These are phyloP conservation scores for Lippia alba DNA, from an alignment of 305 asterid species.

Conservation along the genomic window DNA sequence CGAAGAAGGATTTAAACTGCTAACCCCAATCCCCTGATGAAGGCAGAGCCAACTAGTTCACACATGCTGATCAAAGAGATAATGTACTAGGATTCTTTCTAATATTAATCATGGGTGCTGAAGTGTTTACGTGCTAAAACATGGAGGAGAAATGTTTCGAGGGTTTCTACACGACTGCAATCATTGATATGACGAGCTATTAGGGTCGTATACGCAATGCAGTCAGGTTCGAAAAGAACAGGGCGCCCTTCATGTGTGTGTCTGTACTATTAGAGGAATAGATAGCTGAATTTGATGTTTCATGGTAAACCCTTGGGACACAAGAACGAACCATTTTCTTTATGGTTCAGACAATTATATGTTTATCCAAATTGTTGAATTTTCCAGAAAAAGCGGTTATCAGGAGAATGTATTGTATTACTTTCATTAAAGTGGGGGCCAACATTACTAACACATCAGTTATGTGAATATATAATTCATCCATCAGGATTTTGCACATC, in stretches of 20 bases:
- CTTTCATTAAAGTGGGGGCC: too few relatives aligned
- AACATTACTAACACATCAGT: too few relatives aligned
- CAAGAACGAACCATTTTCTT: background rate
- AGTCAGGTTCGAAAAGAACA: constrained; percentile 22
- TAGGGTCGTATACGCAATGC: constrained; percentile 17
- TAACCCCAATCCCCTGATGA: constrained; percentile 12
- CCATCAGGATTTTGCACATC: too few relatives aligned
- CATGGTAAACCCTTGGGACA: constrained; percentile 26
- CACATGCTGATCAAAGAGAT: constrained; percentile 24
- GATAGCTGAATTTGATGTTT: constrained; percentile 31
- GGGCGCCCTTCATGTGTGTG: constrained; percentile 19
- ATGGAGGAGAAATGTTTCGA: background rate
- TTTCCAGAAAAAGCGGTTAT: background rate
- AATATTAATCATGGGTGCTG: constrained; percentile 3
- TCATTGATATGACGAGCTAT: constrained; percentile 12
- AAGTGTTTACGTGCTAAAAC: background rate
- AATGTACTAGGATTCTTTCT: constrained; percentile 21
- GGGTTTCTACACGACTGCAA: constrained; percentile 18
- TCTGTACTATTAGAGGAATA: constrained; percentile 24
- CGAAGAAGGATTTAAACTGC: constrained; percentile 14
- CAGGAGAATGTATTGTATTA: background rate
- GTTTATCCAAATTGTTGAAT: background rate
- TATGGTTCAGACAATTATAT: constrained; percentile 19
- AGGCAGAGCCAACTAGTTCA: constrained; percentile 19
- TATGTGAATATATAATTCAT: too few relatives aligned